Evolutionary conservation across 208 protist genomes (phyloP), one percentile per base, ranked within the genome.

Genomic region (Trypanosoma lewisi): DNA sequence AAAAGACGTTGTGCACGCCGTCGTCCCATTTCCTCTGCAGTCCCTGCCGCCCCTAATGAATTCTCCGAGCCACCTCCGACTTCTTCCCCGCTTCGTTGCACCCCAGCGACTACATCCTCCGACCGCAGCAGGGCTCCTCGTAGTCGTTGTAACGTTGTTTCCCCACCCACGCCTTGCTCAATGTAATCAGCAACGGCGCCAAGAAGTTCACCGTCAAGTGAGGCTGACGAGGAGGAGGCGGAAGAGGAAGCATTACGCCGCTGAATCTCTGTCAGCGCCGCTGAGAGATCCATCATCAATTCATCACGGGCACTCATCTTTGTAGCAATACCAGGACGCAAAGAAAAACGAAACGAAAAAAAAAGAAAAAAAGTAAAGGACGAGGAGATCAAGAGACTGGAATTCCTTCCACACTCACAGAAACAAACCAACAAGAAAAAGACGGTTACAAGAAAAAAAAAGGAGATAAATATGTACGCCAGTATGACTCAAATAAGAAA

Each of bases 111-210:
- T 3, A 2, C 31, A 9, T 12, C 25, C n/a, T 21, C 42, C 17
- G 48, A 21, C 19, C 39, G 33, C 30, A 49, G 42, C 17, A 73
- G 44, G 17, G 41, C 52, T 27, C 23, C 33, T 11, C 53, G 57
- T 19, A 73, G 44, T 1, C 52, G 19, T 8, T 49, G 47, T 21
- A 73, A 42, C 0, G 67, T 67, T 27, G 37, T 33, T 9, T 60
- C 52, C 12, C 21, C 44, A 17, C 14, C 25, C 39, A 28, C 17
- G 28, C 59, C 67, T 7, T 53, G 21, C 33, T 73, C 67, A 60
- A 73, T 67, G 44, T 73, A 73, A 48, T 73, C 67, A 1, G 67
- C 49, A 41, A 73, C 42, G 31, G 50, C 67, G 23, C 42, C 44
- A 34, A 73, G 52, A 21, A 73, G 31, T 4, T 51, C 42, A 2